Base-by-base conservation (phyloP, 2,329 filamentous ascomycete species). In the Colletotrichum phormii region DNA sequence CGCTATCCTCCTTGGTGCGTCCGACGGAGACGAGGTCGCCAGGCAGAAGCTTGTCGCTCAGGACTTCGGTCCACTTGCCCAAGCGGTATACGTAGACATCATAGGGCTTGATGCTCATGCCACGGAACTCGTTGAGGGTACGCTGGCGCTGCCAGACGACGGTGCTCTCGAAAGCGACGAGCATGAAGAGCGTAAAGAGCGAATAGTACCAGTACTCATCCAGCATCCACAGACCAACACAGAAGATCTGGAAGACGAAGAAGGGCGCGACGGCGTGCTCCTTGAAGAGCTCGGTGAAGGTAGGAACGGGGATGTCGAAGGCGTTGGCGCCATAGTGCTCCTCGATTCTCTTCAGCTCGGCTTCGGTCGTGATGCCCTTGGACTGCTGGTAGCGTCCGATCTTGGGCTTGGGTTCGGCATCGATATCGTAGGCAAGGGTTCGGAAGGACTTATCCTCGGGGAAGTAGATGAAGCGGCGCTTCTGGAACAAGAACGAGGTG, bases 121-220 rank as follows among this genome's bases (percentile, higher is more conserved):
- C 95, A 62, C 97, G 94, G 86, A 99, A 99, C 84, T 99, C 97
- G 80, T 90, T 97, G 76, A 99, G 85, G 2, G 97, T 99, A 77
- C 96, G 90, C 89, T 99, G 97, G 74, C 97, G 92, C 86, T 99
- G 97, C 97, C 97, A 99, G 18, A 99, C 97, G 49, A 99, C 97
- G 2, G 97, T 99, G 82, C 95, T 98, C 86, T 99, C 97, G 78
- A 99, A 99, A 72, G 91, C 92, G 77, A 99, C 95, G 68, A 99
- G 90, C 97, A 99, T 99, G 86, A 98, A 95, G 26, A 99, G 91
- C 0, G 97, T 99, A 84, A 99, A 99, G 24, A 99, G 90, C 74
- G 97, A 98, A 86, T 99, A 99, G 87, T 99, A 99, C 97, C 97
- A 99, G 85, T 98, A 99, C 84, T 99, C 97, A 80, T 99, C 97